Conservation (phyloP, 495 filamentous ascomycete species). For the Durotheca rogersii region DNA sequence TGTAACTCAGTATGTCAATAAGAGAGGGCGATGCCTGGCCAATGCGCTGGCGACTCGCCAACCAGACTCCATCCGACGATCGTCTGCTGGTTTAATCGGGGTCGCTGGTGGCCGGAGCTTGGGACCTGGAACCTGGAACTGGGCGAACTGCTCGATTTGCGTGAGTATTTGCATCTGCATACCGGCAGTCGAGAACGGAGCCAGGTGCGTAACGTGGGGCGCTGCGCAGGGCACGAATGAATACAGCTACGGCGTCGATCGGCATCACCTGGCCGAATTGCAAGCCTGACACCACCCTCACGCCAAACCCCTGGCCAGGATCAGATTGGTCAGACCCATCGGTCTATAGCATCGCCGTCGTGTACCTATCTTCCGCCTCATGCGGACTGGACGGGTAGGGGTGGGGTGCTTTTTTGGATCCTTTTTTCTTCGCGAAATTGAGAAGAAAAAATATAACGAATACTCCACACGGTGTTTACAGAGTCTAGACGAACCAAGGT, state of each 20-base stretch:
- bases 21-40: slow-evolving; percentile 9
- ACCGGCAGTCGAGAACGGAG: slow-evolving; percentile 10
- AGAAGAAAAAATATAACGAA: no score
- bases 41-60: no score
- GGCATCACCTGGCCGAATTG: not conserved
- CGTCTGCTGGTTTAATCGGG: slow-evolving; percentile 7
- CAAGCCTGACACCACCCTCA: slow-evolving; percentile 1
- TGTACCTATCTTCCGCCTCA: not conserved
- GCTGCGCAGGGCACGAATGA: not conserved
- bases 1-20: no score
- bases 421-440: no score
- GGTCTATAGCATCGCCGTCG: slow-evolving; percentile 6
- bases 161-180: no score
- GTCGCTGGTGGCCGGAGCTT: slow-evolving; percentile 9
- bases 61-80: slow-evolving; percentile 20
- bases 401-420: no score
- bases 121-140: slow-evolving; percentile 5
- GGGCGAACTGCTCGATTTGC: no score
- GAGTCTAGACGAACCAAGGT: no score
- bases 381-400: slow-evolving; percentile 5
- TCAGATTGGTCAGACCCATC: slow-evolving; percentile 5
- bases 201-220: slow-evolving; percentile 6
- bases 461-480: no score
- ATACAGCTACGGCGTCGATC: slow-evolving; percentile 1
- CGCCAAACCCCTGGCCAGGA: not conserved